These are phyloP conservation scores for Geranomyces variabilis DNA, from an alignment of 192 early-diverging fungal species.

Conservation along the genomic window DNA sequence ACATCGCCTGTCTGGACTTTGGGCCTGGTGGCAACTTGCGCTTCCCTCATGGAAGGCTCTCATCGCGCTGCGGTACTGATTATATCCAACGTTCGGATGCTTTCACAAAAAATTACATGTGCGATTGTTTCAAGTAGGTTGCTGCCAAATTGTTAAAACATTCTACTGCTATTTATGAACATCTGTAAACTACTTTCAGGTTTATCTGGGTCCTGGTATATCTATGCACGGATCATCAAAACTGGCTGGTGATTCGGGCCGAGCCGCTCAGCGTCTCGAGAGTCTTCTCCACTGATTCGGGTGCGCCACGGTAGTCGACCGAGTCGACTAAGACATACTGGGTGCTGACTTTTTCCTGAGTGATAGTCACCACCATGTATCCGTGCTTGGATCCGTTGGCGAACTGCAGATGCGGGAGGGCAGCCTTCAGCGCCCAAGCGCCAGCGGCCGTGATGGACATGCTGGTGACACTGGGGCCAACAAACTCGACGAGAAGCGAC, in stretches of 20 bases:
- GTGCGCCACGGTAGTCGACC: background rate
- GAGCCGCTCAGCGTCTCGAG: constrained; percentile 32
- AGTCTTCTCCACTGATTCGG: constrained; percentile 17
- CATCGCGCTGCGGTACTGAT: too few species aligned
- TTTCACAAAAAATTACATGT: too few species aligned
- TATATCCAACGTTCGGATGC: too few species aligned
- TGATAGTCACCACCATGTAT: constrained; percentile 39
- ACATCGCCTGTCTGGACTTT: too few species aligned
- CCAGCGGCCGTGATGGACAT: constrained; percentile 16
- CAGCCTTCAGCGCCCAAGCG: constrained; percentile 20
- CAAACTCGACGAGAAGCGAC: constrained; percentile 44
- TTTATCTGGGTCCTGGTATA: too few species aligned
- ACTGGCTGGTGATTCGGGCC: constrained; percentile 21
- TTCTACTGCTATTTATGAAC: too few species aligned
- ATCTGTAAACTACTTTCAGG: too few species aligned
- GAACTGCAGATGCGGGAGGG: constrained; percentile 31
- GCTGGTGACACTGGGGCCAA: constrained; percentile 37
- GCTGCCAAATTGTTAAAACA: too few species aligned
- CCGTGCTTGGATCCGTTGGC: constrained; percentile 32
- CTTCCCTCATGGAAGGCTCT: too few species aligned
- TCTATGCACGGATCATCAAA: too few species aligned
- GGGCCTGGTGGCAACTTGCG: too few species aligned
- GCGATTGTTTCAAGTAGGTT: too few species aligned
- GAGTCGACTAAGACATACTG: constrained; percentile 31
- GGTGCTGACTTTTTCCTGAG: constrained; percentile 26